Conservation (phyloP, 2,329 filamentous ascomycete genomes). For the Byssochlamys sp. region DNA sequence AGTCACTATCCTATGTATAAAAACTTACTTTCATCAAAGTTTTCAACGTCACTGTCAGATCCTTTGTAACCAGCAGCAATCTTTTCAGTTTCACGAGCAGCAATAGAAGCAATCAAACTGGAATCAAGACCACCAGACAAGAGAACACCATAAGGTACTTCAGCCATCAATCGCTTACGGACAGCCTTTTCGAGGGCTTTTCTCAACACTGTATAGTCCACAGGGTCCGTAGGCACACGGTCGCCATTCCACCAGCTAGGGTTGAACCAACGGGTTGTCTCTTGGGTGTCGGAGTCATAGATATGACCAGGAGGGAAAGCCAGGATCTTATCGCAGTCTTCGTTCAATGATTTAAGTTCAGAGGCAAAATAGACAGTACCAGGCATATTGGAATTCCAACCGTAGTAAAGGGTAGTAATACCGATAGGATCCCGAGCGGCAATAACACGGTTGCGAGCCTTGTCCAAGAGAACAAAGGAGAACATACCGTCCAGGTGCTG, state of each 20-base stretch:
- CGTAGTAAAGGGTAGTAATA: conserved; percentile 94
- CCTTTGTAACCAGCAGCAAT: conserved; percentile 65
- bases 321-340: conserved; percentile 90
- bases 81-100: conserved; percentile 84
- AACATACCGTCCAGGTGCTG: conserved; percentile 98
- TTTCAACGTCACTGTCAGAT: conserved; percentile 42
- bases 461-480: conserved; percentile 98
- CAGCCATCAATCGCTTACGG: conserved; percentile 93
- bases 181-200: conserved; percentile 80
- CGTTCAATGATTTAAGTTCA: conserved; percentile 85
- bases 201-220: conserved; percentile 75
- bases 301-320: conserved; percentile 91
- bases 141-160: conserved; percentile 93
- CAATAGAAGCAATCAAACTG: conserved; percentile 86
- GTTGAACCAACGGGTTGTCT: conserved; percentile 78
- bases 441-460: conserved; percentile 80
- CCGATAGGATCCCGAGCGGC: conserved; percentile 94
- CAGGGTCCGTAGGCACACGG: conserved; percentile 65
- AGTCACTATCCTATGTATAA: conserved; percentile 84
- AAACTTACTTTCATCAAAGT: conserved; percentile 34
- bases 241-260: conserved; percentile 83
- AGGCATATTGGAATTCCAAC: conserved; percentile 73
- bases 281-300: conserved; percentile 85
- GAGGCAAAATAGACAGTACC: conserved; percentile 89
- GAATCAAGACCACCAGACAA: conserved; percentile 93